Conservation (phyloP, 495 filamentous ascomycete genomes). For the Cercophora sp. region DNA sequence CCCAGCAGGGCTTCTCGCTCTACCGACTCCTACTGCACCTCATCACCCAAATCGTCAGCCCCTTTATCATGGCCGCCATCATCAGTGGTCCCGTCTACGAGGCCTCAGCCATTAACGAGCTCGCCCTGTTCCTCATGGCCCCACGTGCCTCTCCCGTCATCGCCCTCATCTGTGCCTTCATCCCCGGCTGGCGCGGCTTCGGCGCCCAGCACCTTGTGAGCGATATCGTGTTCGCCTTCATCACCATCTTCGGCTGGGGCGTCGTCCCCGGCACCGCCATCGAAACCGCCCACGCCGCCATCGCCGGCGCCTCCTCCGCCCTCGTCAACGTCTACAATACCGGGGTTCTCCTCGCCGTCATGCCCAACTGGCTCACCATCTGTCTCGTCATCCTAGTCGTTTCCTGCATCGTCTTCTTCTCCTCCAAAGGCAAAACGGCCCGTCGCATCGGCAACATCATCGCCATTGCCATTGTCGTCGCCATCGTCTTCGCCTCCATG, state of each 20-base stretch:
- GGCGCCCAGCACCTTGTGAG: background rate
- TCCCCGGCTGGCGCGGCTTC: conserved; percentile 3
- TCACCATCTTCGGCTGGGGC: conserved; percentile 3
- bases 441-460: background rate
- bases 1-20: conserved; percentile 3
- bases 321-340: background rate
- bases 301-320: background rate
- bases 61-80: conserved; percentile 4
- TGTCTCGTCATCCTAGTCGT: background rate
- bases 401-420: background rate
- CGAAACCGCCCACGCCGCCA: background rate
- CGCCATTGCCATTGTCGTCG: background rate
- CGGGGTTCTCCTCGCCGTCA: background rate
- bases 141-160: background rate
- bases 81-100: background rate
- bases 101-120: background rate
- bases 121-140: conserved; percentile 2
- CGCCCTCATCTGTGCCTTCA: conserved; percentile 3
- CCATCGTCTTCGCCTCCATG: background rate
- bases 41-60: background rate
- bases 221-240: background rate
- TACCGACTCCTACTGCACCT: conserved; percentile 1
- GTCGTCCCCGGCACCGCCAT: background rate
- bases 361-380: conserved; percentile 2
- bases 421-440: background rate